These are phyloP conservation scores for Angomonas deanei DNA, from an alignment of 208 protist genomes.

Conservation along the genomic window DNA sequence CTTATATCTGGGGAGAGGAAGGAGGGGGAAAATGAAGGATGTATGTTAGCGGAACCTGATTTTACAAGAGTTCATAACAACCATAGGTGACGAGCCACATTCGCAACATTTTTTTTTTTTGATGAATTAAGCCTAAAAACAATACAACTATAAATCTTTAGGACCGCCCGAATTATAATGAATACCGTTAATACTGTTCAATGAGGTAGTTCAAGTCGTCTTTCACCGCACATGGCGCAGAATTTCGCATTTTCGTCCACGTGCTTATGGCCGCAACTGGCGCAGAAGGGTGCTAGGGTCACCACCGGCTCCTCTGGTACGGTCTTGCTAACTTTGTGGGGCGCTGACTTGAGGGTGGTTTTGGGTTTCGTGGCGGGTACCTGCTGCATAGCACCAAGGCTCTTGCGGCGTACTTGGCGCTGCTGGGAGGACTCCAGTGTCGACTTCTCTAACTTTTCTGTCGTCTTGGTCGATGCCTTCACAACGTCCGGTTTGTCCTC, in stretches of 20 bases:
- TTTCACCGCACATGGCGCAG: conserved; percentile 81
- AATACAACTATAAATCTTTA: too few relatives aligned
- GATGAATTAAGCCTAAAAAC: too few relatives aligned
- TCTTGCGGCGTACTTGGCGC: not conserved
- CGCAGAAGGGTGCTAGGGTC: conserved; percentile 27
- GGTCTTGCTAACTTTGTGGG: not conserved
- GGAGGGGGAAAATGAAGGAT: not conserved
- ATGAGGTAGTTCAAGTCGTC: conserved; percentile 5
- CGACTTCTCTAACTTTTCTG: conserved; percentile 1
- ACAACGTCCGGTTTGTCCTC: not conserved
- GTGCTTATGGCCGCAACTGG: conserved; percentile 60
- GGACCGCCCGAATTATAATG: not conserved
- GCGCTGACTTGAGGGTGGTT: not conserved
- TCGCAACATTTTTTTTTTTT: too few relatives aligned
- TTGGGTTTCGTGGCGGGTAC: not conserved
- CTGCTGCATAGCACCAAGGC: not conserved
- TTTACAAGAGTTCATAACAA: too few relatives aligned
- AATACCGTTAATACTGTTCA: too few relatives aligned
- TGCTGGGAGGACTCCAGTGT: not conserved
- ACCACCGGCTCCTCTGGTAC: not conserved
- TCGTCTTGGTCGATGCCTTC: not conserved
- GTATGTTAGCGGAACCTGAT: not conserved
- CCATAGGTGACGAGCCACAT: too few relatives aligned
- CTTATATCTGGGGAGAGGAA: not conserved
- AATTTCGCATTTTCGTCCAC: conserved; percentile 68